Evolutionary conservation across 441 rosid genomes (phyloP).

Genomic region (Viola pubescens): DNA sequence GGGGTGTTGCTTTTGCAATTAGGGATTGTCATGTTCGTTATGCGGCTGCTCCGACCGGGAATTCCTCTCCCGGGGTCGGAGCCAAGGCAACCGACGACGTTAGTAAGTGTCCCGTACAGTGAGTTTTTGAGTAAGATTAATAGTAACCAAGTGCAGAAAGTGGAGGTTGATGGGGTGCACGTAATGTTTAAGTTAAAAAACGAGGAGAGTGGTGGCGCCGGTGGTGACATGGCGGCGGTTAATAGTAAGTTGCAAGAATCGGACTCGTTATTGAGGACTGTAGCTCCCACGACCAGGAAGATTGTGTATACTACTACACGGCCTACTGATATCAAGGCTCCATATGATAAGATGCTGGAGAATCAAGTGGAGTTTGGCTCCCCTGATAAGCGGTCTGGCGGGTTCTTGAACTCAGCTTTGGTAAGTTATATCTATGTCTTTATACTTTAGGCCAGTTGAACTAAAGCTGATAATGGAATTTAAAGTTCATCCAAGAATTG

Average conservation of each 20-base stretch:
- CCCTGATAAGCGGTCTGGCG: slow-evolving; percentile 86
- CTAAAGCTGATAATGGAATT: too few relatives aligned
- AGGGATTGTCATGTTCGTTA: slow-evolving; percentile 70
- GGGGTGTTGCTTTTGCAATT: slow-evolving; percentile 68
- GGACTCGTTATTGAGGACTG: slow-evolving; percentile 49
- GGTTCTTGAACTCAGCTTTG: slow-evolving; percentile 78
- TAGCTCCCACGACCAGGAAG: slow-evolving; percentile 60
- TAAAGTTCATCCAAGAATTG: too few relatives aligned
- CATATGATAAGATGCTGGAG: slow-evolving; percentile 94
- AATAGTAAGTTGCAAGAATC: slow-evolving; percentile 51
- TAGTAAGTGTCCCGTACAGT: slow-evolving; percentile 77
- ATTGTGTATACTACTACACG: slow-evolving; percentile 76
- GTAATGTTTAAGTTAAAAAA: slow-evolving; percentile 74
- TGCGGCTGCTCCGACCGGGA: slow-evolving; percentile 79
- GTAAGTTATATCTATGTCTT: slow-evolving; percentile 32
- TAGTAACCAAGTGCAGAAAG: slow-evolving; percentile 67
- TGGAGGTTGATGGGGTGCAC: slow-evolving; percentile 87
- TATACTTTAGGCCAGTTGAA: too few relatives aligned
- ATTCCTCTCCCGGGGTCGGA: slow-evolving; percentile 79
- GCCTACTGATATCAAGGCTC: slow-evolving; percentile 81
- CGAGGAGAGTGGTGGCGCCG: slow-evolving; percentile 20
- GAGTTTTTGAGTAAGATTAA: slow-evolving; percentile 76
- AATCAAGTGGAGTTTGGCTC: slow-evolving; percentile 91
- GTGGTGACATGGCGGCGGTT: slow-evolving; percentile 22
- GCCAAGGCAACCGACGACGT: slow-evolving; percentile 55